Base-by-base conservation (phyloP, 306 rosid genomes). In the Gastrolobium bilobum region DNA sequence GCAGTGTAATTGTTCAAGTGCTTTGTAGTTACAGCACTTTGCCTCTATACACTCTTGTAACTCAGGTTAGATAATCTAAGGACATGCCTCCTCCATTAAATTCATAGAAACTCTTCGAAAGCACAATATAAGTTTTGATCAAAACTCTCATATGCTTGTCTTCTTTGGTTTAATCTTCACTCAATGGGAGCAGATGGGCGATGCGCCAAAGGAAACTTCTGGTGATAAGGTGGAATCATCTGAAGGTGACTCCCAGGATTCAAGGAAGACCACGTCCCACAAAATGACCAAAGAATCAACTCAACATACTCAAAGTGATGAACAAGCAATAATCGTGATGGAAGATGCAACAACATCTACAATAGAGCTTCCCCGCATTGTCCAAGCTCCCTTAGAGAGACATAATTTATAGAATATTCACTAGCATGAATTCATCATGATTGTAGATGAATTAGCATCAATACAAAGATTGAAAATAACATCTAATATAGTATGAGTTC, bases 11-110 rank as follows among this genome's bases (percentile, higher is more conserved):
- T 74, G 99, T 95, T 86, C 97, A 92, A 88, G 99, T 95, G 53
- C 96, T 95, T 13, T 92, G 99, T 89, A 95, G 99, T 72, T 91
- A 88, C 82, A 87, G 91, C 85, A 92, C 99, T 65, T 83, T 95
- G 77, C 99, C 98, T 11, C 71, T 92, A 52, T 95, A 95, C 78
- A 68, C 86, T 42, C 37, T 95, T 10, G 98, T 92, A 40, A 92
- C 96, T 33, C 97, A 91, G 97, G 99, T 92, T 74, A 35, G 79
- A 59, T 47, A 65, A 63, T 75, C 43, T 60, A 39, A 5, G 14
- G 5, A 8, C 48, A 59, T 43, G 38, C 68, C 38, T 86, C 56
- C 42, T 33, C 44, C 46, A 56, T 67, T 39, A 10, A 8, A 79
- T 59, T 60, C 65, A 59, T 64, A 15, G 13, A 51, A 33, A 7